Base-by-base conservation (phyloP, 495 filamentous ascomycete genomes). In the Neurospora sp. region DNA sequence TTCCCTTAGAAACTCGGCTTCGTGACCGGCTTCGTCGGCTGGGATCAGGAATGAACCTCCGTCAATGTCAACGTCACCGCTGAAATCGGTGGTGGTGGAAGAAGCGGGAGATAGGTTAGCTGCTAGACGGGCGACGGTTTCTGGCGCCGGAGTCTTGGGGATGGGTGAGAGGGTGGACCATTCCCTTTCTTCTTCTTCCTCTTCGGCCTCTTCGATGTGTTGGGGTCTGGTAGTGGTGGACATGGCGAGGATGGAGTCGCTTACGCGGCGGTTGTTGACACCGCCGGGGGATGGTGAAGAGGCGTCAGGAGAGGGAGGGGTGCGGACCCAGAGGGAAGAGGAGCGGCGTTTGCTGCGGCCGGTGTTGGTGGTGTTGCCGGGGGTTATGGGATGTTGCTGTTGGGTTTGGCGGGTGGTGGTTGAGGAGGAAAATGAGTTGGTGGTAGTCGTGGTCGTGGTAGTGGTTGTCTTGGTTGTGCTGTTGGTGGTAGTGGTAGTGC, bases 61-160 rank as follows among this genome's bases (percentile, higher is more conserved):
- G 17, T 71, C 45, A 5, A 71, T 43, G 40, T 78, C 73, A 8
- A 72, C 70, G 45, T 66, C 42, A 28, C 71, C 76, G 24, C 9
- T 5, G 4, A 6, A 15, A 59, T 59, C 48, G 11, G 48, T 48
- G n/a, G 8, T 21, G 21, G 76, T 78, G 1, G 80, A 78, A 10
- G 80, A 77, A 39, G 77, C 83, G 4, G 83, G 83, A 5, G 73
- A 81, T 66, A 86, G 71, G 71, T 82, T 81, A 69, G 83, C 80
- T 10, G 81, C 84, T 71, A 79, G 85, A 38, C 78, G 80, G 10
- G 81, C 81, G 38, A 88, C 79, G 38, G 78, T 74, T 70, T 87
- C 85, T 0, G 86, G 85, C 0, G 86, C 86, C 0, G 87, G 87
- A 1, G 87, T 89, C 74, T 84, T 84, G 17, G 87, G 86, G 3